Evolutionary conservation across 306 rosid species (phyloP), one percentile per base, ranked within the genome.

Genomic region (Inga leiocalycina): DNA sequence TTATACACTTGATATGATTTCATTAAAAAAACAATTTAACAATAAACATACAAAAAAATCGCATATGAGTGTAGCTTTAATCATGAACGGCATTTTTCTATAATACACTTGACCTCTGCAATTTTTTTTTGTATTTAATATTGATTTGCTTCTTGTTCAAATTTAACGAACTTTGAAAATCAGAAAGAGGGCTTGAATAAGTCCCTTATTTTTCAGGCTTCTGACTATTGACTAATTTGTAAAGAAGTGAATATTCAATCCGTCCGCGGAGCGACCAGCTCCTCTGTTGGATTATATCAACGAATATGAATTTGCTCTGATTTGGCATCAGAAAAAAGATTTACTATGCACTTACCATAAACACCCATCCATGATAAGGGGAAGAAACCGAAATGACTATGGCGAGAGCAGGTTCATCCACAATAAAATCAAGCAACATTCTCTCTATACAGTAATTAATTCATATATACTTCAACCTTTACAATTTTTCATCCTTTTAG

Each of bases 151-250:
- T 37, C 76, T 30, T 13, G 19, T 13, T 64, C 24, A 3, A 5
- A 4, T 71, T 22, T 14, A 27, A 6, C 2, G 19, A 35, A 8
- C 49, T 22, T 54, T 16, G 6, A 49, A 80, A 39, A 80, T 16
- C 44, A 39, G 77, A 37, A 67, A 68, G 71, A 27, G 32, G 39
- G 30, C 71, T 20, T 48, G 56, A n/a, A 64, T 5, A 3, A 27
- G n/a, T 73, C 43, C 32, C 64, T 65, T 2, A 22, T 48, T 48
- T 73, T 74, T 51, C 34, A 22, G 67, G 67, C 52, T 65, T 81
- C 41, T 74, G 84, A 81, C 75, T 48, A 27, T 64, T 74, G 84
- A 62, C 75, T 64, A 35, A 14, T n/a, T n/a, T 12, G 35, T 44
- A 10, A 43, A n/a, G 11, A 17, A 34, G 8, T n/a, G 34, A 57